Evolutionary conservation across 805 yeast genomes (phyloP), one percentile per base, ranked within the genome.

Genomic region (Kodamaea nitidulidarum): DNA sequence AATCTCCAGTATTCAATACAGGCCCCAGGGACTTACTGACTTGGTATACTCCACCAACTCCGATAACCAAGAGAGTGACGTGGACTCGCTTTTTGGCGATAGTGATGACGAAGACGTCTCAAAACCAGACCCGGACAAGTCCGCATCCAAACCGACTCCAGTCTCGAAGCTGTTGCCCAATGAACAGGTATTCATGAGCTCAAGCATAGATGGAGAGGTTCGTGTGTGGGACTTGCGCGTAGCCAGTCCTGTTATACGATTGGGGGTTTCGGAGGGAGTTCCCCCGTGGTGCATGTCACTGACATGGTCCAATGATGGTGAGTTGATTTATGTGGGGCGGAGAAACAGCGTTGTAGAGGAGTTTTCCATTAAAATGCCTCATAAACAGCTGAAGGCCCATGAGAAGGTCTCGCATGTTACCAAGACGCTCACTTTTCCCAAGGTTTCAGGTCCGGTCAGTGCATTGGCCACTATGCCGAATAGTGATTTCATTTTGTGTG

Each of bases 241-340:
- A 1, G 54, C 61, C 3, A 60, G 65, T 0, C 63, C 70, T 3
- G 80, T 72, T 0, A 54, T 80, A 12, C 70, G 69, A 27, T 56
- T 80, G 10, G 72, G 74, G 0, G 73, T 81, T 1, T 81, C 87
- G 1, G 64, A 73, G 7, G 78, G 77, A 1, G 74, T 83, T 0
- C 96, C 98, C 0, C 98, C 98, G 0, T 93, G 98, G 98, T 84
- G 95, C 59, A 80, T 84, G 74, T 76, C 87, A 6, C 78, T 96
- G 0, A 78, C 85, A 40, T 91, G 98, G 97, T 81, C 95, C 7
- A 68, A 69, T 37, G 81, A 83, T 51, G 98, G 98, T 8, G 81
- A 85, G 41, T 70, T 65, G 30, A 70, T 88, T 4, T 91, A 72
- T 54, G 88, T 81, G 3, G 99, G 98, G 0, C 74, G 98, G 46